phyloP scores from a whole-genome alignment of 108 stramenopile genomes.

The Stephanodiscus triporus region DNA sequence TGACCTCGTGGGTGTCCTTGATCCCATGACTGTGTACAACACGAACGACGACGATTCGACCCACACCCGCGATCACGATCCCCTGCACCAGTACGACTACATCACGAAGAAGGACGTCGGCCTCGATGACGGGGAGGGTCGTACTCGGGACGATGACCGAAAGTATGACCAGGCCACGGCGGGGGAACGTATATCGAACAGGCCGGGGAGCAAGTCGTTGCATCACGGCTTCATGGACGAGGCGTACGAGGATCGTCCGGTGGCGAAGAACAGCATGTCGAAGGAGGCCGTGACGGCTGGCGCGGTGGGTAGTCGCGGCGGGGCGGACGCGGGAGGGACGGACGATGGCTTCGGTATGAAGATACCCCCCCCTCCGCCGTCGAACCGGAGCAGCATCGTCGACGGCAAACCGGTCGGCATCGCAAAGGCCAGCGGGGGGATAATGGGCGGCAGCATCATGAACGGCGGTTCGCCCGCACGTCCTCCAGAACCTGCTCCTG shows the following conservation, averaged over 20 bases:
- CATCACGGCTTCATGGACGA: slow-evolving; percentile 50
- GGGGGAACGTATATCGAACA: slow-evolving; percentile 30
- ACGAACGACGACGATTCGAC: slow-evolving; percentile 43
- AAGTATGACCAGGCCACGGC: slow-evolving; percentile 15
- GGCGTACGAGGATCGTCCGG: slow-evolving; percentile 34
- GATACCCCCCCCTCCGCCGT: neutral
- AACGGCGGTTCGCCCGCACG: neutral
- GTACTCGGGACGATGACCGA: neutral
- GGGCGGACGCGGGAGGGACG: neutral
- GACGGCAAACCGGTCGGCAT: neutral
- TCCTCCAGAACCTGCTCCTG: too few relatives aligned
- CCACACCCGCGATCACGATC: slow-evolving; percentile 40
- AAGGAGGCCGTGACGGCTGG: slow-evolving; percentile 8
- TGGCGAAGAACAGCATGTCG: slow-evolving; percentile 30
- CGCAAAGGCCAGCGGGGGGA: neutral
- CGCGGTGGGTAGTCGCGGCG: neutral
- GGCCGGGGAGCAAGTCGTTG: slow-evolving; percentile 31
- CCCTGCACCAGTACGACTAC: slow-evolving; percentile 19
- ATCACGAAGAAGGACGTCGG: neutral
- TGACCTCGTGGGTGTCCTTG: neutral
- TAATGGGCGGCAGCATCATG: neutral
- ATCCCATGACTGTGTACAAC: slow-evolving; percentile 42
- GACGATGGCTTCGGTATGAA: slow-evolving; percentile 5
- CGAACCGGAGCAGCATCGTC: neutral
- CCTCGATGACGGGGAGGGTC: neutral